A percentile compares a stretch with the other conserved stretches of the same genome.
Evolutionary conservation across 2,329 filamentous ascomycete genomes (phyloP).

Genomic region (Penicillium polonicum): DNA sequence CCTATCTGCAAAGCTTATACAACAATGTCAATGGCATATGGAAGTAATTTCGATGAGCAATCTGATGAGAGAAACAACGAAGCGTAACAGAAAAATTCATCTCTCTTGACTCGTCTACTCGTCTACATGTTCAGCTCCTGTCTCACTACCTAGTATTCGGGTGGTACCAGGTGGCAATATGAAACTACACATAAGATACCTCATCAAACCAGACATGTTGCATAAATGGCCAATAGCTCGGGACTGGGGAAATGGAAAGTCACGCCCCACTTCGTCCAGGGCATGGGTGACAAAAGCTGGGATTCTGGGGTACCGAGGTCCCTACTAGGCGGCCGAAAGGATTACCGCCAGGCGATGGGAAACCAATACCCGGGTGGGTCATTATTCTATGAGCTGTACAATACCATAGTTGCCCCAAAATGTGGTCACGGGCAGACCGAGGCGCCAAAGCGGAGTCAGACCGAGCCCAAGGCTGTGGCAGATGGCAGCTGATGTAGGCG

Average conservation of each 20-base stretch:
- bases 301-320: slow-evolving; percentile 6
- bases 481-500: slow-evolving; percentile 8
- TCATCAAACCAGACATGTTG: background rate
- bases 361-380: background rate
- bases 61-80: slow-evolving; percentile 10
- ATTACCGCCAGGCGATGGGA: background rate
- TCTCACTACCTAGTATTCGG: slow-evolving; percentile 15
- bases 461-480: background rate
- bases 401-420: background rate
- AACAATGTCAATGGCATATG: slow-evolving; percentile 6
- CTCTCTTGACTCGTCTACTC: slow-evolving; percentile 5
- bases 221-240: slow-evolving; percentile 1
- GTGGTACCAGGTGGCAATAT: slow-evolving; percentile 22
- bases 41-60: slow-evolving; percentile 6
- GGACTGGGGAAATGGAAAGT: background rate
- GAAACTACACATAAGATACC: slow-evolving; percentile 3
- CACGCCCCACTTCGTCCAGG: background rate
- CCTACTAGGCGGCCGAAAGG: background rate
- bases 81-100: background rate
- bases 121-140: slow-evolving; percentile 3
- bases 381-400: background rate
- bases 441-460: background rate
- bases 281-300: background rate
- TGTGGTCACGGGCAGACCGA: slow-evolving; percentile 7
- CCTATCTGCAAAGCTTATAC: slow-evolving; percentile 3